Evolutionary conservation across 208 protist genomes (phyloP).

Genomic region (Trichomonas tenax): DNA sequence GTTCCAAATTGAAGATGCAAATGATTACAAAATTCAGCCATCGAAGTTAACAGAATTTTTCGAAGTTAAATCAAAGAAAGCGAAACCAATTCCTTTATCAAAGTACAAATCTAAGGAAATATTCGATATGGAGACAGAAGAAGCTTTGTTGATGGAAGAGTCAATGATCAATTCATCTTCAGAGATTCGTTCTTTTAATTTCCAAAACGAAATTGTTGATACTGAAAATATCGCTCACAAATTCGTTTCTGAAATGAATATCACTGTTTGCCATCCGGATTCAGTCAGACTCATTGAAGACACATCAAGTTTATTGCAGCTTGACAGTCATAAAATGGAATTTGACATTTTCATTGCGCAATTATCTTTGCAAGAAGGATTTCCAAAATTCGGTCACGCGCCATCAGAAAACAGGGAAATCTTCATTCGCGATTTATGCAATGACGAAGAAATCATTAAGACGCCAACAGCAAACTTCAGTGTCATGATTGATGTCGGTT

Average conservation of each 20-base stretch:
- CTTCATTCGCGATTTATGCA: neutral
- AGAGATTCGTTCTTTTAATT: neutral
- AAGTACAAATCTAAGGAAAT: neutral
- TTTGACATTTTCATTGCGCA: neutral
- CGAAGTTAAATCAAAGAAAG: neutral
- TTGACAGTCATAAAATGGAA: neutral
- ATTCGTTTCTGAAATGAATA: neutral
- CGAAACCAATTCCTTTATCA: neutral
- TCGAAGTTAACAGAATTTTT: neutral
- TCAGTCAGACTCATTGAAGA: neutral
- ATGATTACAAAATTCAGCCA: neutral
- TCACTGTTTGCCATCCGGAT: neutral
- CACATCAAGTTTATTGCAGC: neutral
- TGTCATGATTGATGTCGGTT: neutral
- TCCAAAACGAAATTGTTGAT: neutral
- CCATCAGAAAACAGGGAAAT: neutral
- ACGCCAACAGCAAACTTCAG: neutral
- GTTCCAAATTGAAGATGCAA: neutral
- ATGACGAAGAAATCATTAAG: neutral
- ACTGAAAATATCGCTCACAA: neutral
- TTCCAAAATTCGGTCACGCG: neutral
- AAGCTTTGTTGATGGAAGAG: neutral
- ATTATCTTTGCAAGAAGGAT: neutral
- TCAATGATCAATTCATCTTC: neutral
- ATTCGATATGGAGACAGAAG: neutral